Evolutionary conservation across 768 basidiomycete species (phyloP), one percentile per base, ranked within the genome.

Genomic region (Paxillus ammoniavirescens): DNA sequence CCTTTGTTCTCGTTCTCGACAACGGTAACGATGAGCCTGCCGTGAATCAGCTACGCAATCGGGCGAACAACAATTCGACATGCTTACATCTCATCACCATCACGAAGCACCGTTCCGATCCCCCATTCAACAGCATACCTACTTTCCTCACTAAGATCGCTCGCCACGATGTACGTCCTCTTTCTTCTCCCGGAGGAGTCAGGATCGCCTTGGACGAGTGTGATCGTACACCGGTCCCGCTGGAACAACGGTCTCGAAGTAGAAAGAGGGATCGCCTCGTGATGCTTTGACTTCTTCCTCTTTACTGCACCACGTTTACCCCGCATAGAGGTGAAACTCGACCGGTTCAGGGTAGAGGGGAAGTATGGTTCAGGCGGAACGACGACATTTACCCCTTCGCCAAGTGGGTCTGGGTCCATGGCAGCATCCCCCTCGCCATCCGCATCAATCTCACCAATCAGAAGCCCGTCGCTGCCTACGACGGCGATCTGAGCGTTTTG

Each of bases 111-210:
- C 0, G 96, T 98, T 2, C 95, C 96, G 50, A 98, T 95, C 9
- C 91, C 93, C 97, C 96, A 99, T 69, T 98, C 95, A 6, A 98
- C 83, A 0, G 97, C 97, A 69, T 95, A 99, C 33, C 88, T 78
- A 70, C 86, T 88, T 73, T 99, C 96, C 60, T 97, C 92, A 55
- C 90, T 93, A 62, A 98, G 68, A 79, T 99, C 97, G 65, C 93
- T 97, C 5, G 94, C 90, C 18, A 98, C 87, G 10, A 97, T 77
- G 70, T 98, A 99, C 55, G 72, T 73, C 55, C 82, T 79, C 59
- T 82, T 77, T 58, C 81, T 78, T 65, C 82, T 81, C 42, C 80
- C 73, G 52, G 81, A 81, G 0, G 73, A 75, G 0, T 68, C 81
- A 1, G 93, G 92, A 53, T 91, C 80, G 4, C 95, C 97, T 61